Conservation (phyloP, 192 early-diverging fungal species). For the Coemansia sp. region DNA sequence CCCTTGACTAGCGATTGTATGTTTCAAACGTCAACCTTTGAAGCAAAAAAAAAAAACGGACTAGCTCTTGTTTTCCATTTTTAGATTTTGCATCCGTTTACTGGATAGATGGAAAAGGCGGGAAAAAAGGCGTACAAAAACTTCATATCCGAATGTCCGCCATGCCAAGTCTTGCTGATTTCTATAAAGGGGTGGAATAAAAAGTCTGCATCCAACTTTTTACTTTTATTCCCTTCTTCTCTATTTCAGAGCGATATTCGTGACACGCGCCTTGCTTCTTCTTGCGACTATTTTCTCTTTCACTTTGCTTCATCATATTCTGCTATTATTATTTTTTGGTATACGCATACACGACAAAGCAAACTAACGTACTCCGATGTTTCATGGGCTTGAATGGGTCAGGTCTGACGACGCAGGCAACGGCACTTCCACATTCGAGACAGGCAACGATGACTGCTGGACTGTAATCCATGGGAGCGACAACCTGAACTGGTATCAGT, state of each 20-base stretch:
- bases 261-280: slow-evolving; percentile 3
- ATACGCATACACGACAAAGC: not conserved
- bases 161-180: not conserved
- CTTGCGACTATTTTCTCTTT: not conserved
- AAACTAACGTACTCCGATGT: not conserved
- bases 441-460: slow-evolving; percentile 52
- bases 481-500: slow-evolving; percentile 49
- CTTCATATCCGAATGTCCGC: too few species aligned
- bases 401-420: slow-evolving; percentile 18
- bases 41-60: too few species aligned
- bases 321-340: not conserved
- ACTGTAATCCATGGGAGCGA: slow-evolving; percentile 45
- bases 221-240: not conserved
- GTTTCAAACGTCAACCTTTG: too few species aligned
- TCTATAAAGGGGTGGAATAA: not conserved
- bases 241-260: not conserved
- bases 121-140: too few species aligned
- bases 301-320: not conserved
- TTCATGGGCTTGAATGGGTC: slow-evolving; percentile 43
- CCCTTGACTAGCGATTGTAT: too few species aligned
- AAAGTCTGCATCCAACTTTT: too few species aligned
- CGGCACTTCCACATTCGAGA: slow-evolving; percentile 12
- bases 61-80: too few species aligned
- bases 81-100: too few species aligned
- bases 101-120: too few species aligned